phyloP scores from a whole-genome alignment of 257 asterid genomes.

The Primulina eburnea region DNA sequence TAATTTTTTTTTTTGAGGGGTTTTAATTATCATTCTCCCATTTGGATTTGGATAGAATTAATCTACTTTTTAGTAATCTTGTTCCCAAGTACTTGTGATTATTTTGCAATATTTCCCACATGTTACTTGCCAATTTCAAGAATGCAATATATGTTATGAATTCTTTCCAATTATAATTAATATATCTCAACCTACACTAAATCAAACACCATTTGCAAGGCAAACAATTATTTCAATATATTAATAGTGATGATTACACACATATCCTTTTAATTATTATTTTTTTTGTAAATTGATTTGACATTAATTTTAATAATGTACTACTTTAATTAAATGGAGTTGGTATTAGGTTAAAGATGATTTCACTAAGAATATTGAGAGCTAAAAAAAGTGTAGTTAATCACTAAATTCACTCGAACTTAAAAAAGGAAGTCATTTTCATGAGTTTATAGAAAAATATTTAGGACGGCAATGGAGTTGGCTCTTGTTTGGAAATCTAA shows the following conservation, averaged over 20 bases:
- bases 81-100: constrained; percentile 24
- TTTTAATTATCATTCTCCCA: neutral
- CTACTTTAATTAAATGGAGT: constrained; percentile 40
- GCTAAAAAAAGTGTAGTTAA: constrained; percentile 1
- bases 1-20: neutral
- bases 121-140: neutral
- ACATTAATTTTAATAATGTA: constrained; percentile 13
- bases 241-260: constrained; percentile 15
- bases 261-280: neutral
- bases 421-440: constrained; percentile 38
- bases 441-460: constrained; percentile 45
- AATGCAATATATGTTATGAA: neutral
- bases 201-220: neutral
- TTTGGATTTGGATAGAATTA: constrained; percentile 43
- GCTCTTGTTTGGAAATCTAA: constrained; percentile 50
- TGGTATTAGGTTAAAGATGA: constrained; percentile 49
- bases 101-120: constrained; percentile 10
- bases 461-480: constrained; percentile 66
- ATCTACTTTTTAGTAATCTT: constrained; percentile 33
- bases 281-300: constrained; percentile 33
- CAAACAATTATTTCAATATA: neutral
- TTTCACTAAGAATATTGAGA: constrained; percentile 27
- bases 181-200: neutral
- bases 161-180: neutral
- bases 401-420: constrained; percentile 5